These are phyloP conservation scores for Ogataea corticis DNA, from an alignment of 805 yeast species.

Conservation along the genomic window DNA sequence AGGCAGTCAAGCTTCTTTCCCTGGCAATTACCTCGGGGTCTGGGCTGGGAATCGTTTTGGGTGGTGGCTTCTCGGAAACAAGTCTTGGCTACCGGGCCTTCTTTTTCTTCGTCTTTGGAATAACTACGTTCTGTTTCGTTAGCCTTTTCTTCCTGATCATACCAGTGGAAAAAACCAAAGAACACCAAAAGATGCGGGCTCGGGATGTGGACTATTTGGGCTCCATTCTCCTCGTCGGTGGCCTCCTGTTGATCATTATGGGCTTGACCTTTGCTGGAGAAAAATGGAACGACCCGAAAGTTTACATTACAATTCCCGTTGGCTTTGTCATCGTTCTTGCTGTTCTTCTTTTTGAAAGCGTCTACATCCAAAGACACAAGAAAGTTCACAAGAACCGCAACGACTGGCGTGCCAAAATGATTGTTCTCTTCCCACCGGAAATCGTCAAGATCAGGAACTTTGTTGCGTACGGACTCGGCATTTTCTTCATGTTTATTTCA, in stretches of 20 bases:
- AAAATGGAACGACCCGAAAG: conserved; percentile 41
- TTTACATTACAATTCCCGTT: conserved; percentile 42
- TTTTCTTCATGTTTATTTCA: conserved; percentile 8
- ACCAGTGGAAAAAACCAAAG: conserved; percentile 26
- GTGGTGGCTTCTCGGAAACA: conserved; percentile 44
- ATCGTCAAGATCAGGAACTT: conserved; percentile 24
- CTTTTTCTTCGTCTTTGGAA: conserved; percentile 40
- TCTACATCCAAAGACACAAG: conserved; percentile 17
- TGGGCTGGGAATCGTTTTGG: conserved; percentile 43
- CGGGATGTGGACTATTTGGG: conserved; percentile 22
- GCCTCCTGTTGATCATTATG: conserved; percentile 40
- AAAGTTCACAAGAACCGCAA: background rate
- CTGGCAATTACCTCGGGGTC: conserved; percentile 30
- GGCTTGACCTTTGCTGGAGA: conserved; percentile 51
- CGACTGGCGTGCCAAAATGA: conserved; percentile 20
- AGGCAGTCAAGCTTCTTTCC: conserved; percentile 17
- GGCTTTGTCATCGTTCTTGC: conserved; percentile 36
- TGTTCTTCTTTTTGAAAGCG: conserved; percentile 35
- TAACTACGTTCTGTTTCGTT: conserved; percentile 19
- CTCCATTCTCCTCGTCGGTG: conserved; percentile 33
- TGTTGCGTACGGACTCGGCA: conserved; percentile 12
- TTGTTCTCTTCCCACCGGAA: conserved; percentile 26
- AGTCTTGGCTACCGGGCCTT: conserved; percentile 41
- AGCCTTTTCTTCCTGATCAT: conserved; percentile 28
- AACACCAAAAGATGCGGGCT: conserved; percentile 7